phyloP scores from a whole-genome alignment of 2,329 filamentous ascomycete genomes.

The Chaetomiaceae sp. region DNA sequence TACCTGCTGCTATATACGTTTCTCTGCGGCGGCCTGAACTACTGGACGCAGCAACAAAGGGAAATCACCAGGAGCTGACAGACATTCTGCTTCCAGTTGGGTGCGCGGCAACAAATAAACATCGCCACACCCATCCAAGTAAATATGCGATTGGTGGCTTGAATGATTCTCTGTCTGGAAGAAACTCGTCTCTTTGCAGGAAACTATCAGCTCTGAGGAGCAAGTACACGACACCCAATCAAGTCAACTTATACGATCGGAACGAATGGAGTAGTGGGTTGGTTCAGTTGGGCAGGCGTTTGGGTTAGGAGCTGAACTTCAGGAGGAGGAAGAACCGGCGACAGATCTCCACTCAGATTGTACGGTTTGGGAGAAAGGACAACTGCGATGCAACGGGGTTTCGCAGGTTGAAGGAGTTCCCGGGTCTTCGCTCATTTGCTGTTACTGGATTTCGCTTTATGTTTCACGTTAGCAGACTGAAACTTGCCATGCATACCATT shows the following conservation, averaged over 20 bases:
- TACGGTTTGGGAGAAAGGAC: neutral
- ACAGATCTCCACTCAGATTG: neutral
- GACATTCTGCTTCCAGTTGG: conserved; percentile 8
- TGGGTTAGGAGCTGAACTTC: neutral
- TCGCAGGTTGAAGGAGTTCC: neutral
- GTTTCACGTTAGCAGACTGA: neutral
- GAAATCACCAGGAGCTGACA: too few species aligned
- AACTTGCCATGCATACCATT: neutral
- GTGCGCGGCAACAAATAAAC: conserved; percentile 10
- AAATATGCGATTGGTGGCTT: neutral
- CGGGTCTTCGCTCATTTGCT: neutral
- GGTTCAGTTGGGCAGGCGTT: neutral
- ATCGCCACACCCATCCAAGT: neutral
- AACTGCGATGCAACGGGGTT: neutral
- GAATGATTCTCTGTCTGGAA: too few species aligned
- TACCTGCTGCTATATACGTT: neutral
- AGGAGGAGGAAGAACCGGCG: neutral
- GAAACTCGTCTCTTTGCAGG: too few species aligned
- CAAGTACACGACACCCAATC: too few species aligned
- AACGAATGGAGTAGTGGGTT: too few species aligned
- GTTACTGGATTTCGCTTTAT: neutral
- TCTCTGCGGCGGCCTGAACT: neutral
- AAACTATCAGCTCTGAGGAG: too few species aligned
- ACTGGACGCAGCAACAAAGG: too few species aligned
- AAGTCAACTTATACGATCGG: too few species aligned